Base-by-base conservation (phyloP, 192 early-diverging fungal genomes). In the Phlyctochytrium arcticum region DNA sequence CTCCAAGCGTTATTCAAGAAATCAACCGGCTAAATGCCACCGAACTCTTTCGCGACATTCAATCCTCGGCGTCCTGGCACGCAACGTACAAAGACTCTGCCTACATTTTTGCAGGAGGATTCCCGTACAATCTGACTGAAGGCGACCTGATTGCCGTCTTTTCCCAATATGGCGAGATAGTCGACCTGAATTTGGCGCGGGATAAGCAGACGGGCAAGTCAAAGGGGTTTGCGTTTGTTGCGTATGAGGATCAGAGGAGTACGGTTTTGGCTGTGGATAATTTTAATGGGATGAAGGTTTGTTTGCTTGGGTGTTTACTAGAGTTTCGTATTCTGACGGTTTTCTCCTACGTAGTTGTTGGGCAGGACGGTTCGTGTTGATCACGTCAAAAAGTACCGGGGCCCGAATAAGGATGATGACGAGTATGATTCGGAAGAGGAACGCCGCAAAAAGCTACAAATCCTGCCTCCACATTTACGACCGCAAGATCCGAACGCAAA, bases 191-290 rank as follows among this genome's bases (percentile, higher is more conserved):
- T 56, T 75, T 95, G 37, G 87, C 92, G 32, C 79, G 93, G 23
- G 90, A 97, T 72, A 87, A 89, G 69, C 82, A 90, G 30, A 93
- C 93, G 2, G 93, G 93, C 24, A 87, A 89, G 65, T 83, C 87
- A 42, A 89, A 87, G 49, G 95, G 95, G 5, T 95, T 83, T 75
- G 86, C 80, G 5, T 97, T 97, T 67, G 58, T 97, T 19, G 89
- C 91, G 63, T 97, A 94, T 75, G 89, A 94, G 64, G 93, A 97
- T 80, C 93, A 98, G 68, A 71, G 90, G 51, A 88, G 86, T 54
- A 97, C 94, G 3, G 73, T 93, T 1, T 77, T 98, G 34, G 92
- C 93, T 0, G 96, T 98, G 5, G 96, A 98, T 75, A 98, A 98
- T 72, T 80, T 98, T 33, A 94, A 94, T 70, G 93, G 93, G 6